Base-by-base conservation (phyloP, 352 stramenopile species). In the Lagenidium sp. region DNA sequence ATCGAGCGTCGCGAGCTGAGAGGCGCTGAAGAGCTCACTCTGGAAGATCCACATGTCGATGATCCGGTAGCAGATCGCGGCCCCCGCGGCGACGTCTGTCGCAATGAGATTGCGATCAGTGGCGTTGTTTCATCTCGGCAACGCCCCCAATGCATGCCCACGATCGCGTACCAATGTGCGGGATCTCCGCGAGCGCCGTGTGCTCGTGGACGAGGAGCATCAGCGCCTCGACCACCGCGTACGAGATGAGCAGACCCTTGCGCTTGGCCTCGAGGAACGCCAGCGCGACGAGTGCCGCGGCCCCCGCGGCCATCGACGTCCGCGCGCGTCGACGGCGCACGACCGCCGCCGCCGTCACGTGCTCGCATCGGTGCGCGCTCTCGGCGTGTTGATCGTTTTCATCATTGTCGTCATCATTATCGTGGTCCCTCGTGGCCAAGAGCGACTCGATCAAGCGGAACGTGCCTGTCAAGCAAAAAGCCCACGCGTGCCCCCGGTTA, bases 31-130 rank as follows among this genome's bases (percentile, higher is more conserved):
- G 19, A 75, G 36, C 11, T 82, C 57, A 28, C 55, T 65, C 16
- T 63, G 42, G 45, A 73, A 80, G 42, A 84, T 76, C 74, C 74
- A 86, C 40, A 58, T 68, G 55, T 83, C 56, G 29, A 86, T 79
- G 48, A 86, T 50, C 44, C 67, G 68, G 8, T 59, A 61, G 13
- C 53, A 60, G 12, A 59, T 49, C 10, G 68, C 47, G 18, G 52
- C 41, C 12, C 69, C 73, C 3, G 80, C 34, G 18, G 55, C 41
- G 7, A 81, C 44, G 23, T 81, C 71, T 85, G 21, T 20, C 3
- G 22, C n/a, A 34, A 19, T 30, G 31, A 7, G n/a, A n/a, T n/a
- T n/a, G n/a, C n/a, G n/a, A n/a, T n/a, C n/a, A n/a, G n/a, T n/a
- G n/a, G n/a, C n/a, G n/a, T n/a, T n/a, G n/a, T n/a, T n/a, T n/a